phyloP scores from a whole-genome alignment of 2,329 filamentous ascomycete species.

The Phyllosticta paracitricarpa region DNA sequence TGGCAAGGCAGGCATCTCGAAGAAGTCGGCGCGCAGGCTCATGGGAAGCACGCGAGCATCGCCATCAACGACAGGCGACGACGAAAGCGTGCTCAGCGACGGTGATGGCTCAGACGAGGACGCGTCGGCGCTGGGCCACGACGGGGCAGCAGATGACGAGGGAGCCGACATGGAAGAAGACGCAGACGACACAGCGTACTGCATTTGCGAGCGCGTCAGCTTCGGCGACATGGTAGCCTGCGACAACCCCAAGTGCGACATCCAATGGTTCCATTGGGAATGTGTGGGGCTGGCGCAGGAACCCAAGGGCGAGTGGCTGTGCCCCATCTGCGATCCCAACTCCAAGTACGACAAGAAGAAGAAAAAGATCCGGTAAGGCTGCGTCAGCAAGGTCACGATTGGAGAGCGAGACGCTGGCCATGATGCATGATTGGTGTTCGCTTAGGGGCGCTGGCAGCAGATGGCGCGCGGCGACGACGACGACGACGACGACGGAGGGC shows the following conservation, averaged over 20 bases:
- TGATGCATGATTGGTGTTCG: not conserved
- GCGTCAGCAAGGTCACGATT: not conserved
- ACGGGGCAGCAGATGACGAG: slow-evolving; percentile 66
- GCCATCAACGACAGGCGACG: slow-evolving; percentile 36
- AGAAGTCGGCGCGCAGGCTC: slow-evolving; percentile 27
- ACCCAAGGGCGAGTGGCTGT: slow-evolving; percentile 42
- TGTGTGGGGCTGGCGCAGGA: slow-evolving; percentile 42
- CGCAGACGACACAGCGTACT: slow-evolving; percentile 69
- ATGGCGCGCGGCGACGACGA: not conserved
- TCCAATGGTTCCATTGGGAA: slow-evolving; percentile 82
- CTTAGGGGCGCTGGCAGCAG: not conserved
- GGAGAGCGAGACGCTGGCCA: not conserved
- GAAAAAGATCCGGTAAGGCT: slow-evolving; percentile 25
- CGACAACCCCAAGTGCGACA: slow-evolving; percentile 71
- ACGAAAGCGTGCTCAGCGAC: slow-evolving; percentile 45
- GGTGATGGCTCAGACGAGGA: slow-evolving; percentile 40
- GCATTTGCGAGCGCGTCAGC: slow-evolving; percentile 71
- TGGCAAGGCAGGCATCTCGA: slow-evolving; percentile 22
- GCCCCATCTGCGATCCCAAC: slow-evolving; percentile 24
- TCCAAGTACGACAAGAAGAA: slow-evolving; percentile 29
- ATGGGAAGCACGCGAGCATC: slow-evolving; percentile 28
- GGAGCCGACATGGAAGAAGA: slow-evolving; percentile 59
- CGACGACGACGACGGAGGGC: not conserved
- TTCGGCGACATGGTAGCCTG: slow-evolving; percentile 85
- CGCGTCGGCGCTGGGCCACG: slow-evolving; percentile 29